These are phyloP conservation scores for Euclidium syriacum DNA, from an alignment of 345 rosid genomes.

Conservation along the genomic window DNA sequence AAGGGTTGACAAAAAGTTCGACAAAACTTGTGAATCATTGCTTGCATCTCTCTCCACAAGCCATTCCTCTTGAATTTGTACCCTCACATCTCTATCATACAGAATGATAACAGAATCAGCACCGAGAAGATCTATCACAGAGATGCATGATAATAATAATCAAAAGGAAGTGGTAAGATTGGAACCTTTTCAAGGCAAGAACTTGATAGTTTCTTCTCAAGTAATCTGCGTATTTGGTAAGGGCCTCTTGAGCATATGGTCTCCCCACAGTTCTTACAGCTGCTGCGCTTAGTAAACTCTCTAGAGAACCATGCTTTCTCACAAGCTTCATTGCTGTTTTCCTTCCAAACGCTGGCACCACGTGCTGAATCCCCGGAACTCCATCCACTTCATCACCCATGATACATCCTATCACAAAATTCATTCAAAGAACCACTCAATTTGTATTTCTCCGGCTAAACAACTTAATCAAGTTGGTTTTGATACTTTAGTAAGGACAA, in stretches of 20 bases:
- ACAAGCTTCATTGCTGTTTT: constrained; percentile 81
- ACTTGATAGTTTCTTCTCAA: constrained; percentile 83
- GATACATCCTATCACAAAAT: constrained; percentile 55
- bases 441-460: background rate
- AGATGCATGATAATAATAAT: background rate
- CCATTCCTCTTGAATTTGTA: constrained; percentile 76
- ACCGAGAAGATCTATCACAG: background rate
- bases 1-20: constrained; percentile 38
- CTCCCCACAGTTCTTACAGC: constrained; percentile 83
- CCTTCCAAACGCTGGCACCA: constrained; percentile 84
- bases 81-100: constrained; percentile 57
- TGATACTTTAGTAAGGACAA: background rate
- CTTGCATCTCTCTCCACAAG: constrained; percentile 53
- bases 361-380: constrained; percentile 76
- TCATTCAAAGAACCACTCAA: background rate
- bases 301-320: constrained; percentile 79
- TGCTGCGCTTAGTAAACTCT: constrained; percentile 74
- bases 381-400: constrained; percentile 93
- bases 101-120: background rate
- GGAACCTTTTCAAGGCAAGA: constrained; percentile 72
- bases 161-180: background rate
- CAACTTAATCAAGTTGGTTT: background rate
- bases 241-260: constrained; percentile 81
- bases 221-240: constrained; percentile 71
- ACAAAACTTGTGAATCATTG: constrained; percentile 51